Evolutionary conservation across 768 basidiomycete species (phyloP).

Genomic region (Collybia sp.): DNA sequence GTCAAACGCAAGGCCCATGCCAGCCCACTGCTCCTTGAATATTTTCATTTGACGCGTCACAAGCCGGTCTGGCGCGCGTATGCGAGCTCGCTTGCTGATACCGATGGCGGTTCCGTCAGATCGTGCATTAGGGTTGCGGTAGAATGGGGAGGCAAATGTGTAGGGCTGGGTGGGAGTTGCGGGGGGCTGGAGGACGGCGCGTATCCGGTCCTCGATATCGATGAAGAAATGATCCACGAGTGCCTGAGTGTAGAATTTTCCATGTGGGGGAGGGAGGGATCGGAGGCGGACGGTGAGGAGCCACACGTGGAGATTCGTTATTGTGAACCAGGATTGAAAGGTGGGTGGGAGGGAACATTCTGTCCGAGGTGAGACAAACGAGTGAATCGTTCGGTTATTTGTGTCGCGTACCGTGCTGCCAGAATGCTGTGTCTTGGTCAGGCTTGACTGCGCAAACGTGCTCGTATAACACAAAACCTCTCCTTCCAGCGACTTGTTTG

Average conservation of each 20-base stretch:
- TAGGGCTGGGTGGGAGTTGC: conserved; percentile 36
- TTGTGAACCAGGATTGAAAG: conserved; percentile 95
- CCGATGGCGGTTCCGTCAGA: conserved; percentile 8
- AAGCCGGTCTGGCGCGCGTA: conserved; percentile 67
- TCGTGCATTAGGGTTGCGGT: conserved; percentile 42
- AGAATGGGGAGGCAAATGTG: conserved; percentile 40
- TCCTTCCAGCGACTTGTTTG: conserved; percentile 55
- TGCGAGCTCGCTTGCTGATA: conserved; percentile 17
- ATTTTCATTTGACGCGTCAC: too few relatives aligned
- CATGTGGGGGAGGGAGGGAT: conserved; percentile 66
- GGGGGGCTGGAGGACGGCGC: conserved; percentile 68
- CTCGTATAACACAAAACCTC: conserved; percentile 56
- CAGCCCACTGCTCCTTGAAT: conserved; percentile 89
- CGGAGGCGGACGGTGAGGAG: conserved; percentile 85
- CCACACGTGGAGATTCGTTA: conserved; percentile 92
- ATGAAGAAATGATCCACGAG: conserved; percentile 95
- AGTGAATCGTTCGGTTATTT: neutral
- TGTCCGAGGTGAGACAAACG: conserved; percentile 21
- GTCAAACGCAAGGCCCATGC: conserved; percentile 60
- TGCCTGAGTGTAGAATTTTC: conserved; percentile 67
- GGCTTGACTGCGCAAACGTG: conserved; percentile 49
- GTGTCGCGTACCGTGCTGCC: conserved; percentile 53
- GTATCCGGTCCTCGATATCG: conserved; percentile 87
- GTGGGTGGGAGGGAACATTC: conserved; percentile 86
- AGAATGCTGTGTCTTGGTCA: conserved; percentile 58